Conservation (phyloP, 345 rosid species). For the Aethionema arabicum region DNA sequence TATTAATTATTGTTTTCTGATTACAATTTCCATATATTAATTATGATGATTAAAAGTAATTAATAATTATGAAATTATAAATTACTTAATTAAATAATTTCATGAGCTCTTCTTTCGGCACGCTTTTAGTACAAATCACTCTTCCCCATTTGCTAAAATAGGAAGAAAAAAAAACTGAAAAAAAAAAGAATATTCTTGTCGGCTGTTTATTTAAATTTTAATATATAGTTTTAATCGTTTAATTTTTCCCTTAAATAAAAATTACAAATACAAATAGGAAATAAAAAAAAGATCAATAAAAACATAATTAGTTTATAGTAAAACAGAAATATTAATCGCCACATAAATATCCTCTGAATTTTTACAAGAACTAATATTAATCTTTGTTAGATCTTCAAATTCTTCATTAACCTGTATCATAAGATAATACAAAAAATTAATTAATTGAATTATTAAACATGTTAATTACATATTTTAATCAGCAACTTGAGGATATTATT, state of each 20-base stretch:
- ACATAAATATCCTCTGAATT: slow-evolving; percentile 17
- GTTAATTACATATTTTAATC: slow-evolving; percentile 31
- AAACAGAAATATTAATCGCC: slow-evolving; percentile 7
- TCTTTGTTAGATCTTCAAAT: slow-evolving; percentile 53
- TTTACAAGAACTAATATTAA: slow-evolving; percentile 10
- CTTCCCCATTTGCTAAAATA: slow-evolving; percentile 31
- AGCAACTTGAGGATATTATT: slow-evolving; percentile 32
- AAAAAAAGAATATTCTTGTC: slow-evolving; percentile 28
- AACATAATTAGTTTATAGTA: background rate
- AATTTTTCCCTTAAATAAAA: slow-evolving; percentile 5
- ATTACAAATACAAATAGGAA: slow-evolving; percentile 17
- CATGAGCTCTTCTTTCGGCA: slow-evolving; percentile 22
- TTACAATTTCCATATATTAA: background rate
- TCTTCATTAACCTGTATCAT: slow-evolving; percentile 57
- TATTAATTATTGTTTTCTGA: background rate
- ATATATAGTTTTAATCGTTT: slow-evolving; percentile 1
- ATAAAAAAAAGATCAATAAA: slow-evolving; percentile 22
- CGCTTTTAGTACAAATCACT: slow-evolving; percentile 30
- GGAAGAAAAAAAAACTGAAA: slow-evolving; percentile 1
- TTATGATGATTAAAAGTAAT: background rate
- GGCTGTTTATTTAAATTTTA: slow-evolving; percentile 24
- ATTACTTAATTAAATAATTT: slow-evolving; percentile 21
- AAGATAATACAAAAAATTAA: slow-evolving; percentile 20
- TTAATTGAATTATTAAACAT: slow-evolving; percentile 15
- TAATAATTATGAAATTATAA: slow-evolving; percentile 2